phyloP scores from a whole-genome alignment of 1,284 basidiomycete genomes.

The Pseudozyma flocculosa region DNA sequence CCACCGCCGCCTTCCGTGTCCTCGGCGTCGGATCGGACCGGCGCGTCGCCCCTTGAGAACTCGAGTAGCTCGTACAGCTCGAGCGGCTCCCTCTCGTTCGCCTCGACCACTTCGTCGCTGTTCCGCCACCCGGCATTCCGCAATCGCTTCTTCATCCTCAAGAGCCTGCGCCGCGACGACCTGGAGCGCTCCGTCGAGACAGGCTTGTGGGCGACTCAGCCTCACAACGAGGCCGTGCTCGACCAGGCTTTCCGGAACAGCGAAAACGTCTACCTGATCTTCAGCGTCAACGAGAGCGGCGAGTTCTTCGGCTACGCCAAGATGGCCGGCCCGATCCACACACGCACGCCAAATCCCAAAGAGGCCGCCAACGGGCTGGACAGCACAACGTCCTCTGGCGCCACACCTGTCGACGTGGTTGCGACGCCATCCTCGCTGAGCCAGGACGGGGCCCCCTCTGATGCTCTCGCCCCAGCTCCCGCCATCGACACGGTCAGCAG shows the following conservation, averaged over 20 bases:
- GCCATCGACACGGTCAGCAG: no score
- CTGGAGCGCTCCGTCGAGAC: constrained; percentile 79
- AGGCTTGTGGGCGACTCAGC: constrained; percentile 86
- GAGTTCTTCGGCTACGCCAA: constrained; percentile 57
- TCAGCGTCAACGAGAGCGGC: constrained; percentile 86
- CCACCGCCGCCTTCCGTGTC: not conserved
- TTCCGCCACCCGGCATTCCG: constrained; percentile 75
- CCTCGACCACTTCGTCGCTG: constrained; percentile 64
- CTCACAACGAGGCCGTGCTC: constrained; percentile 74
- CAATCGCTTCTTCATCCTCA: constrained; percentile 86
- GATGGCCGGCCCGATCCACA: constrained; percentile 51
- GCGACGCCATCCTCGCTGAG: no score
- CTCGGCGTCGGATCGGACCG: not conserved
- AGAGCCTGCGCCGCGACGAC: constrained; percentile 73
- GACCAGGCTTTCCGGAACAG: constrained; percentile 89
- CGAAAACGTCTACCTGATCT: constrained; percentile 80
- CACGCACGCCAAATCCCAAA: not conserved
- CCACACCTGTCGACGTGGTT: no score
- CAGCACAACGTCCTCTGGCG: no score
- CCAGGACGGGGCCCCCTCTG: no score
- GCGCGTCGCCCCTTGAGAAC: constrained; percentile 1
- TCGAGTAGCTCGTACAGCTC: constrained; percentile 21
- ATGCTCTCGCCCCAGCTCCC: no score
- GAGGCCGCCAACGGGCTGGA: not conserved
- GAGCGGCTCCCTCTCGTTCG: constrained; percentile 39